Base-by-base conservation (phyloP, 306 rosid species). In the Citrullus colocynthis region DNA sequence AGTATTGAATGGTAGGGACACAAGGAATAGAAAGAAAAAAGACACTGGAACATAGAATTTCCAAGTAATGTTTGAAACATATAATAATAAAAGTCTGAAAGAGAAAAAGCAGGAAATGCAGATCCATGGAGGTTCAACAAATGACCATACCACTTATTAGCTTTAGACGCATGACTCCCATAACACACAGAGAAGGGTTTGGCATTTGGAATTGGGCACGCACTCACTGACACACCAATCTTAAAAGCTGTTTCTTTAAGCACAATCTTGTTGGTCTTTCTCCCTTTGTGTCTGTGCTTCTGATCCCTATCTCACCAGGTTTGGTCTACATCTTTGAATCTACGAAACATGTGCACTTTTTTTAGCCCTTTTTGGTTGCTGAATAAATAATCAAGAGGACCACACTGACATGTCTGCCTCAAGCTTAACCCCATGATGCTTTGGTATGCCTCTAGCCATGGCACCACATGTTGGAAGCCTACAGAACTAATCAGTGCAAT, bases 371-470 rank as follows among this genome's bases (percentile, higher is more conserved):
- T 52, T 74, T 74, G 30, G 78, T 51, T 74, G 78, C 62, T 74
- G 61, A 74, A 74, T 74, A 51, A 74, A 74, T 18, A 74, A 74
- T 74, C 78, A 16, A 51, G 44, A 74, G 78, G 78, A 74, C 78
- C 78, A 74, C 78, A 51, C 78, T 74, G 17, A 74, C 78, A 63
- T 74, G 78, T 74, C 78, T 74, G 45, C 61, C 41, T 74, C 62
- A 34, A 72, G 42, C 77, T 48, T 16, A 16, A 24, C 60, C 77
- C 77, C 57, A 45, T 42, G 12, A 30, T 72, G 77, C 60, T 24
- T 45, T 21, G n/a, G 56, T 13, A 21, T 70, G 57, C 75, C 45
- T 17, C 20, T 70, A 70, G 75, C 75, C 75, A 44, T 44, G 75
- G 75, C n/a, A 45, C 74, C 74, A 67, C 75, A 70, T 21, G 55